Conservation (phyloP, 495 filamentous ascomycete genomes). For the Penicillium pulvis region DNA sequence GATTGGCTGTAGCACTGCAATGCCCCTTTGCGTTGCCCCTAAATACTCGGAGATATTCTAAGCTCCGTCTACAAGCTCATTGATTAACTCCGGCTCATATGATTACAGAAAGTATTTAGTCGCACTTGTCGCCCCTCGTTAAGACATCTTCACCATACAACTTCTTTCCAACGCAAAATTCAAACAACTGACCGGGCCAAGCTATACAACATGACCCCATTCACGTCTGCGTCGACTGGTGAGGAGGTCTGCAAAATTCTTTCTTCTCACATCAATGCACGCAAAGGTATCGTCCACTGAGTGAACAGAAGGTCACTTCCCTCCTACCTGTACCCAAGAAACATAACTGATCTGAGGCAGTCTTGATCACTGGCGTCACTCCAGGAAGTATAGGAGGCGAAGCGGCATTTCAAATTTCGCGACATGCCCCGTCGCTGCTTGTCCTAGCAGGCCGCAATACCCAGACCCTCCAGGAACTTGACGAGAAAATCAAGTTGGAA, state of each 20-base stretch:
- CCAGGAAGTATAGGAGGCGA: slow-evolving; percentile 47
- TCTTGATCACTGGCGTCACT: slow-evolving; percentile 54
- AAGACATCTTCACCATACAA: no score
- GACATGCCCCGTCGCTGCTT: slow-evolving; percentile 51
- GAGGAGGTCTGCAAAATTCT: slow-evolving; percentile 1
- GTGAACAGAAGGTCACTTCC: not conserved
- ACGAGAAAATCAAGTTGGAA: not conserved
- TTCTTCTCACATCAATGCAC: not conserved
- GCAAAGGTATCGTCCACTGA: not conserved
- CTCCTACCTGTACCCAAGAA: not conserved
- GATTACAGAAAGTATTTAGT: no score
- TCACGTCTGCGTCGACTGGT: not conserved
- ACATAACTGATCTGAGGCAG: slow-evolving; percentile 1
- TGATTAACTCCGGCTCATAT: no score
- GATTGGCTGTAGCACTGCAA: no score
- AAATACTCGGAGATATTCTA: no score
- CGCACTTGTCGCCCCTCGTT: no score
- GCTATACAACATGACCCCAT: not conserved
- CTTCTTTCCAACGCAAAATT: no score
- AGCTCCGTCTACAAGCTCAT: no score
- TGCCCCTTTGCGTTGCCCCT: no score
- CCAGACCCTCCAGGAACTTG: not conserved
- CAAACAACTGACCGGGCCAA: no score
- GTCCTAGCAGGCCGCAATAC: slow-evolving; percentile 55
- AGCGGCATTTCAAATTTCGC: slow-evolving; percentile 48